Base-by-base conservation (phyloP, 2,329 filamentous ascomycete species). In the Aspergillus calidoustus region DNA sequence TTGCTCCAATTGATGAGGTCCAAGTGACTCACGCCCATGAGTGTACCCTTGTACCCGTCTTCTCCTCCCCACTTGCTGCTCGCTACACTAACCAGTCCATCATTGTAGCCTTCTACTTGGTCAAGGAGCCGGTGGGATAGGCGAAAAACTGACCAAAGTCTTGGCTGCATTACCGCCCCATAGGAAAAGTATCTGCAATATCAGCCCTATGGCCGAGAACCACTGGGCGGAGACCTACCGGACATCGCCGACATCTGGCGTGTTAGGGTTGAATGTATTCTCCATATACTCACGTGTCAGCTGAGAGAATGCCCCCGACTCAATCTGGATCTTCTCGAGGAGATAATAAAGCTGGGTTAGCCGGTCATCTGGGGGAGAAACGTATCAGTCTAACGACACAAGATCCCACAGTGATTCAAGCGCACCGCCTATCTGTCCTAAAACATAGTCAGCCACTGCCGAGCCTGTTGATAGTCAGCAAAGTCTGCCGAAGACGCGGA, bases 1-100 rank as follows among this genome's bases (percentile, higher is more conserved):
- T 88, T 89, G 30, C 85, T 87, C 87, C 87, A 89, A 67, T 89
- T 89, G 73, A 89, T 89, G 64, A 89, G 71, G 67, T 89, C 86
- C 51, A 89, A 72, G 75, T 89, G 87, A 71, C 83, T 87, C 61
- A 88, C 86, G 4, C 84, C 84, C n/a, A 87, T 78, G 54, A 89
- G 70, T 1, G 87, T 89, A 30, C 87, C 87, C 70, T 87, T 86
- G 67, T 89, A 89, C 9, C 75, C 75, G 7, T 65, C 46, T n/a
- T 77, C 68, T 44, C 80, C 79, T 38, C 87, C 87, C 87, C 87
- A 89, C 63, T 77, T 80, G 67, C 84, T 85, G 63, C 85, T 88
- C 3, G 78, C 73, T 41, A 89, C 86, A 65, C 85, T 81, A 43
- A 89, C 87, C 23, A 89, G 77, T 0, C 87, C 87, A 70, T 89